phyloP scores from a whole-genome alignment of 2,329 filamentous ascomycete genomes.

The Colletotrichum tropicale region DNA sequence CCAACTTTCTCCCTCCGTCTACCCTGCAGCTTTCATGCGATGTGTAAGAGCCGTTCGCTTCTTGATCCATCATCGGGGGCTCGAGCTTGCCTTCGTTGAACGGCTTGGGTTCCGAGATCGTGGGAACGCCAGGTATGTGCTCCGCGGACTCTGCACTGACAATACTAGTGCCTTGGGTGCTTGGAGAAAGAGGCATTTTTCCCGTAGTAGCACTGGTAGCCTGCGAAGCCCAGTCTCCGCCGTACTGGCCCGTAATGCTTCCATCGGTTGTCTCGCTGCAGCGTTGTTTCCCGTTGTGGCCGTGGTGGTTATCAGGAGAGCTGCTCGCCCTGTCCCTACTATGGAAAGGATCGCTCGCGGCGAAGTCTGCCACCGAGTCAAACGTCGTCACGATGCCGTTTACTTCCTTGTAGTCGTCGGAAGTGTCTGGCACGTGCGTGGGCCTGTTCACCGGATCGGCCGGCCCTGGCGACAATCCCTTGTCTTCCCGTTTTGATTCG shows the following conservation, averaged over 20 bases:
- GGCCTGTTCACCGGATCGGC: constrained; percentile 32
- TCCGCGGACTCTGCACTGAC: constrained; percentile 65
- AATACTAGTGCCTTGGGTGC: constrained; percentile 69
- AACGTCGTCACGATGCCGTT: constrained; percentile 51
- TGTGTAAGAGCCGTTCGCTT: constrained; percentile 24
- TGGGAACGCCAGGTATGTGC: constrained; percentile 48
- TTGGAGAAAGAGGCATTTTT: constrained; percentile 68
- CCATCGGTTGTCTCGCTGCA: constrained; percentile 68
- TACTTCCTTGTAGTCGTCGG: constrained; percentile 42
- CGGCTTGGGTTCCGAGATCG: constrained; percentile 42
- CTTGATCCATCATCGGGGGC: constrained; percentile 8
- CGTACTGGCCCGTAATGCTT: constrained; percentile 56
- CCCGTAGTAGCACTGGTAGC: constrained; percentile 67
- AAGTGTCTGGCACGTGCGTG: constrained; percentile 33
- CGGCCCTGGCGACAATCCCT: constrained; percentile 29
- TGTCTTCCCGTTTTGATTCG: constrained; percentile 25
- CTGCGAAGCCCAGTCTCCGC: constrained; percentile 67
- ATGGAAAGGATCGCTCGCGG: constrained; percentile 54
- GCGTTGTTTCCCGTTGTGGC: constrained; percentile 53
- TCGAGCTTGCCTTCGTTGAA: constrained; percentile 21
- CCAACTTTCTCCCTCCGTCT: constrained; percentile 48
- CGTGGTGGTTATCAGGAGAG: constrained; percentile 38
- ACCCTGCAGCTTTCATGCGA: constrained; percentile 49
- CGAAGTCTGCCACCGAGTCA: constrained; percentile 51
- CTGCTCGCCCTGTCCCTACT: constrained; percentile 34